Evolutionary conservation across 495 filamentous ascomycete genomes (phyloP).

Genomic region (Cercophora newfieldiana): DNA sequence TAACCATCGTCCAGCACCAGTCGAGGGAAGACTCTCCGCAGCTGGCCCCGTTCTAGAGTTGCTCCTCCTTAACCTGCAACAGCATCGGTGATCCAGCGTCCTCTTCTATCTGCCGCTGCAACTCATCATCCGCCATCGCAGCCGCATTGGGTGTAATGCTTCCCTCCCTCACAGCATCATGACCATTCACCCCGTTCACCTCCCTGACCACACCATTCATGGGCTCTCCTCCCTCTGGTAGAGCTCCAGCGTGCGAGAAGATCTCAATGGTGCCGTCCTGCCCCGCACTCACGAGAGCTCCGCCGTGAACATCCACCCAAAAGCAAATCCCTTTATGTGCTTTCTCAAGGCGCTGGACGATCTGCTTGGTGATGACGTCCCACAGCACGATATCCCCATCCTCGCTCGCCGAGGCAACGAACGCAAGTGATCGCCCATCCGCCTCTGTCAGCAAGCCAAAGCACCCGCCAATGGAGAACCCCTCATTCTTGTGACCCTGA

Average conservation of each 20-base stretch:
- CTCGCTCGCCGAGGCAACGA: constrained; percentile 81
- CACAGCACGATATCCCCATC: constrained; percentile 83
- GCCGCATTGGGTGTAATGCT: constrained; percentile 11
- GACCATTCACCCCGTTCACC: constrained; percentile 14
- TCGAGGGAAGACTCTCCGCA: background rate
- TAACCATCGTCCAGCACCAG: too few species aligned
- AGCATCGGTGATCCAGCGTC: constrained; percentile 26
- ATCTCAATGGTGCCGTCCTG: constrained; percentile 46
- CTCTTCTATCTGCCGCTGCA: constrained; percentile 27
- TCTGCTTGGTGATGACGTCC: constrained; percentile 83
- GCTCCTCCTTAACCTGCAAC: constrained; percentile 29
- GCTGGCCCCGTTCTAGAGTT: constrained; percentile 4
- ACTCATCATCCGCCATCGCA: constrained; percentile 24
- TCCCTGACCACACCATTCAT: background rate
- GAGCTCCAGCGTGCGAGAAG: constrained; percentile 33
- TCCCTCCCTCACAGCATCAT: constrained; percentile 6
- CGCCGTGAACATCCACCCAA: constrained; percentile 65
- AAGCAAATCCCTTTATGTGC: constrained; percentile 81
- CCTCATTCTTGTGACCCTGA: constrained; percentile 85
- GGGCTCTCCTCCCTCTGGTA: constrained; percentile 11
- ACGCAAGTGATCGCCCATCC: constrained; percentile 37
- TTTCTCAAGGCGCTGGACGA: constrained; percentile 66
- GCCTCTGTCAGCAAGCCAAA: constrained; percentile 66
- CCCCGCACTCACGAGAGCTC: constrained; percentile 49
- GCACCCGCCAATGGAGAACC: constrained; percentile 76